Conservation (phyloP, 257 asterid genomes). For the Forsythia viridissima region DNA sequence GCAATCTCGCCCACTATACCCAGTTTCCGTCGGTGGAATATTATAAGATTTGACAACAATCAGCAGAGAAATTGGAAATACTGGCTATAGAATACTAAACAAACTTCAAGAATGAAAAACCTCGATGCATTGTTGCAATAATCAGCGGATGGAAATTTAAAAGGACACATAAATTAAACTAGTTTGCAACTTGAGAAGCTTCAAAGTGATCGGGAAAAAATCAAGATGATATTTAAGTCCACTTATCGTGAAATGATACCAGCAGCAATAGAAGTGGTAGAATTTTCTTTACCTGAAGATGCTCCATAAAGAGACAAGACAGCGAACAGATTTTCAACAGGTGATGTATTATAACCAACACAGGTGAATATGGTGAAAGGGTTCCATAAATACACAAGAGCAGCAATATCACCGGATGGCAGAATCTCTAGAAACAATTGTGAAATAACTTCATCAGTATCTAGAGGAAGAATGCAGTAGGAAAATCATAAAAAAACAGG, state of each 20-base stretch:
- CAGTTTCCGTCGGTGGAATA: background rate
- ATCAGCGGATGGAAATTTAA: background rate
- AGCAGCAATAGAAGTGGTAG: conserved; percentile 16
- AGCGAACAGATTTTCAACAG: conserved; percentile 73
- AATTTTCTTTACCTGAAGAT: conserved; percentile 61
- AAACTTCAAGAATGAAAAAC: background rate
- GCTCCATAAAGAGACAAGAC: conserved; percentile 88
- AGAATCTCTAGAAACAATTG: conserved; percentile 53
- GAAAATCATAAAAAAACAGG: conserved; percentile 9
- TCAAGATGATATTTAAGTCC: conserved; percentile 3
- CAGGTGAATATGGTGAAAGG: conserved; percentile 87
- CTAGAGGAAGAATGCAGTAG: conserved; percentile 16
- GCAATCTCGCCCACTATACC: background rate
- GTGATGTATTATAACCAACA: conserved; percentile 86
- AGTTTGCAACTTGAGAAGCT: conserved; percentile 14
- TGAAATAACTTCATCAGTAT: conserved; percentile 25
- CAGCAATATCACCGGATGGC: conserved; percentile 86
- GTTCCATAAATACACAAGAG: conserved; percentile 92
- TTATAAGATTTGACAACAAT: background rate
- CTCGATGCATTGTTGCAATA: background rate
- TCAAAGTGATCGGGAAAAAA: conserved; percentile 12
- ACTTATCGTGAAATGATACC: conserved; percentile 12
- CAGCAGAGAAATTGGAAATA: background rate
- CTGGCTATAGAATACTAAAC: background rate
- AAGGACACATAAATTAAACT: conserved; percentile 14